A percentile compares a stretch with the other conserved stretches of the same genome.
Conservation (phyloP, 129 eudicot species). For the Logfia minima region DNA sequence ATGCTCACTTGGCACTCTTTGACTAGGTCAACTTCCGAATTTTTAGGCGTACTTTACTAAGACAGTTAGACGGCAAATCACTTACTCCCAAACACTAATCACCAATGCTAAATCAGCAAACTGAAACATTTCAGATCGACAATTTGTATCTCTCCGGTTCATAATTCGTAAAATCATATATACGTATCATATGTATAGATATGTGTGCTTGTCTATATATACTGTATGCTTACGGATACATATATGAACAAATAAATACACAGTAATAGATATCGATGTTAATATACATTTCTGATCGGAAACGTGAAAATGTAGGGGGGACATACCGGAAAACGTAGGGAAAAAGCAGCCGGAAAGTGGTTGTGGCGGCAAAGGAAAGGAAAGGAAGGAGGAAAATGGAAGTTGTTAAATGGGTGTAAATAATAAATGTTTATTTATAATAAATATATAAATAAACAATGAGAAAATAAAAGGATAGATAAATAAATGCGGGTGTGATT, state of each 20-base stretch:
- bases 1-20: conserved; percentile 24
- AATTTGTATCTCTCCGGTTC: neutral
- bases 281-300: neutral
- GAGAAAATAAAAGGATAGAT: neutral
- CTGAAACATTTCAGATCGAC: neutral
- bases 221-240: neutral
- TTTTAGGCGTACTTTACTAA: conserved; percentile 24
- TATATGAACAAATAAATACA: too few relatives aligned
- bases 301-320: conserved; percentile 13
- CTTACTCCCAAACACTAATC: neutral
- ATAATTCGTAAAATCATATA: neutral
- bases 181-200: neutral
- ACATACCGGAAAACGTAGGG: conserved; percentile 35
- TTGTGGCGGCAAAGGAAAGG: conserved; percentile 26
- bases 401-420: conserved; percentile 22
- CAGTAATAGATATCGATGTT: too few relatives aligned
- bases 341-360: conserved; percentile 23
- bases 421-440: conserved; percentile 21
- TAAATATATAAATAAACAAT: neutral
- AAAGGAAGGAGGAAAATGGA: conserved; percentile 10
- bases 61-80: neutral
- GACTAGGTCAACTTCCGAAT: conserved; percentile 28
- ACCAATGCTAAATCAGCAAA: neutral
- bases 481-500: conserved; percentile 18
- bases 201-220: too few relatives aligned